Evolutionary conservation across 2,329 filamentous ascomycete species (phyloP).

Genomic region (Chaetomiaceae sp.): DNA sequence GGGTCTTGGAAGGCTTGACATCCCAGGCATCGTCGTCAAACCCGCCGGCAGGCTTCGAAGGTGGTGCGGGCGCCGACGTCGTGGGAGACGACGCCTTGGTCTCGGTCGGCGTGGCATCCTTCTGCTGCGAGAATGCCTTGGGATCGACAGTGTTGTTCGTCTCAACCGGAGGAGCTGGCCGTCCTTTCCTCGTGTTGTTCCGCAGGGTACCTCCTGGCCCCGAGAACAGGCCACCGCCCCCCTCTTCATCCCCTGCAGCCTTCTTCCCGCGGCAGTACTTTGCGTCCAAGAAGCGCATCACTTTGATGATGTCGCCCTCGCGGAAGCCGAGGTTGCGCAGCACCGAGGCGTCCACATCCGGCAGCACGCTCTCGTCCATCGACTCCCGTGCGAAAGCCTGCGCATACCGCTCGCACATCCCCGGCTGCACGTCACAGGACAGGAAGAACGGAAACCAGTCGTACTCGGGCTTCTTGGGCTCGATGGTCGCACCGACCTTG

Average conservation of each 20-base stretch:
- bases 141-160: constrained; percentile 82
- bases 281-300: constrained; percentile 82
- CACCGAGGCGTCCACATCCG: constrained; percentile 79
- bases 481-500: constrained; percentile 58
- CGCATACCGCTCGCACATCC: constrained; percentile 90
- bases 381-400: constrained; percentile 86
- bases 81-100: constrained; percentile 26
- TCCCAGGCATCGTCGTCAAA: constrained; percentile 99
- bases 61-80: constrained; percentile 36
- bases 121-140: constrained; percentile 72
- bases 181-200: constrained; percentile 91
- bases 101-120: constrained; percentile 39
- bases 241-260: constrained; percentile 56
- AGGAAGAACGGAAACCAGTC: constrained; percentile 99
- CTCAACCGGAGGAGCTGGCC: constrained; percentile 81
- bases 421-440: constrained; percentile 82
- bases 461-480: constrained; percentile 67
- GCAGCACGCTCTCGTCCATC: constrained; percentile 90
- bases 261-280: constrained; percentile 67
- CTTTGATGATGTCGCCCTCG: constrained; percentile 92
- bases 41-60: constrained; percentile 42
- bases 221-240: constrained; percentile 71
- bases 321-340: constrained; percentile 87
- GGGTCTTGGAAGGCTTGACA: constrained; percentile 73
- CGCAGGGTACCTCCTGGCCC: constrained; percentile 85